A percentile compares a stretch with the other conserved stretches of the same genome.
Evolutionary conservation across 1,284 basidiomycete genomes (phyloP).

Genomic region (Cystobasidiaceae sp.): DNA sequence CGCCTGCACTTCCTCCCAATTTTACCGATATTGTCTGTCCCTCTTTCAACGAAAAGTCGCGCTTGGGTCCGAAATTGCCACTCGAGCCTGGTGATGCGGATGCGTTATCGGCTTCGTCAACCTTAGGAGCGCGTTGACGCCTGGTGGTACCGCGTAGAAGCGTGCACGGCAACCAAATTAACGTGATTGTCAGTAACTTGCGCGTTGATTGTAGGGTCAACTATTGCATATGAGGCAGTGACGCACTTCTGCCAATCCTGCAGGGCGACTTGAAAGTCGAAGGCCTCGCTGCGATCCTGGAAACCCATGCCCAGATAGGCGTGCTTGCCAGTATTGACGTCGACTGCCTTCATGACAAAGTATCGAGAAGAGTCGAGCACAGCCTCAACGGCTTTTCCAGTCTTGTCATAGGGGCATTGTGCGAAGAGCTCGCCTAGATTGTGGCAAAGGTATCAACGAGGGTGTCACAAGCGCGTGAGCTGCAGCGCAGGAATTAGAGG

Average conservation of each 20-base stretch:
- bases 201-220: no score
- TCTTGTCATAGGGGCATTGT: constrained; percentile 75
- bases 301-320: constrained; percentile 92
- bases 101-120: constrained; percentile 29
- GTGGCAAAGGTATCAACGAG: no score
- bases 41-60: constrained; percentile 91
- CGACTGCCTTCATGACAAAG: constrained; percentile 40
- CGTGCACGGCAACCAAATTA: no score
- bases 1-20: constrained; percentile 62
- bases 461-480: no score
- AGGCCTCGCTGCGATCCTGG: constrained; percentile 80
- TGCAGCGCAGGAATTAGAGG: no score
- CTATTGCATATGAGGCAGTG: no score
- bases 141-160: no score
- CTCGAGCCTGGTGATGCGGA: constrained; percentile 55
- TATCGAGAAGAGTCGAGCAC: constrained; percentile 85
- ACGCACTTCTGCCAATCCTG: constrained; percentile 88
- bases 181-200: no score
- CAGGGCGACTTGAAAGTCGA: constrained; percentile 91
- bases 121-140: constrained; percentile 47
- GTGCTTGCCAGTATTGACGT: constrained; percentile 61
- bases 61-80: constrained; percentile 61
- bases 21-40: constrained; percentile 92
- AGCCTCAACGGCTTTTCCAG: constrained; percentile 76
- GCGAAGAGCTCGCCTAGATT: constrained; percentile 69